Evolutionary conservation across 2,329 filamentous ascomycete species (phyloP).

Genomic region (Pseudocercospora macadamiae): DNA sequence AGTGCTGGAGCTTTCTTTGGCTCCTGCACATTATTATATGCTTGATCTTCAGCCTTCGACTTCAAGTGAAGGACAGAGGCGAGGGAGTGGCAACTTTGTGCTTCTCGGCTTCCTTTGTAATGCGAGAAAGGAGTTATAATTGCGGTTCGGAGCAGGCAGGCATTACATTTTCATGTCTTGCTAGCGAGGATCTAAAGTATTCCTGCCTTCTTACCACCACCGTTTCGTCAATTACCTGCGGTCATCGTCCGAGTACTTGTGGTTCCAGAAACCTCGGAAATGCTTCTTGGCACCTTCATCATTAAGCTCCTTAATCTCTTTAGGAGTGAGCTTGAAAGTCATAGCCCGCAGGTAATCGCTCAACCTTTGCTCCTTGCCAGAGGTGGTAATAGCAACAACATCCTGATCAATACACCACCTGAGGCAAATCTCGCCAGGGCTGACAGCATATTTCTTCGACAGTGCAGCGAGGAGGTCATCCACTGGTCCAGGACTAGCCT

Average conservation of each 20-base stretch:
- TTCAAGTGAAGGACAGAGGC: too few relatives aligned
- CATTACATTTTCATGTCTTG: too few relatives aligned
- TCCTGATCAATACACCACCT: conserved; percentile 66
- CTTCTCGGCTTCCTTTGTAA: too few relatives aligned
- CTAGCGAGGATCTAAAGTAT: too few relatives aligned
- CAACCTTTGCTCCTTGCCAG: conserved; percentile 61
- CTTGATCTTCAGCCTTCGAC: too few relatives aligned
- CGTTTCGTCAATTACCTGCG: too few relatives aligned
- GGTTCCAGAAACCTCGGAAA: conserved; percentile 56
- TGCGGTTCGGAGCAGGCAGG: too few relatives aligned
- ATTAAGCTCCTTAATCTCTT: conserved; percentile 58
- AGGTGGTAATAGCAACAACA: conserved; percentile 62
- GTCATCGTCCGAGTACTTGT: conserved; percentile 53
- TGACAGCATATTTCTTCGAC: conserved; percentile 65
- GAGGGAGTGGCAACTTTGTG: too few relatives aligned
- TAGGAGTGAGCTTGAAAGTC: conserved; percentile 62
- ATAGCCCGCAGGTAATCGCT: conserved; percentile 59
- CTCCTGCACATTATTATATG: too few relatives aligned
- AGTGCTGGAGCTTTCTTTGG: too few relatives aligned
- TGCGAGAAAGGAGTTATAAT: too few relatives aligned
- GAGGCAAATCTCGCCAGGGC: conserved; percentile 59
- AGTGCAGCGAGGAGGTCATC: conserved; percentile 56
- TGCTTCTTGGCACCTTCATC: conserved; percentile 54
- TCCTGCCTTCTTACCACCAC: too few relatives aligned
- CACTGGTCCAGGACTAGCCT: conserved; percentile 58